Evolutionary conservation across 768 basidiomycete genomes (phyloP), one percentile per base, ranked within the genome.

Genomic region (Piloderma croceum): DNA sequence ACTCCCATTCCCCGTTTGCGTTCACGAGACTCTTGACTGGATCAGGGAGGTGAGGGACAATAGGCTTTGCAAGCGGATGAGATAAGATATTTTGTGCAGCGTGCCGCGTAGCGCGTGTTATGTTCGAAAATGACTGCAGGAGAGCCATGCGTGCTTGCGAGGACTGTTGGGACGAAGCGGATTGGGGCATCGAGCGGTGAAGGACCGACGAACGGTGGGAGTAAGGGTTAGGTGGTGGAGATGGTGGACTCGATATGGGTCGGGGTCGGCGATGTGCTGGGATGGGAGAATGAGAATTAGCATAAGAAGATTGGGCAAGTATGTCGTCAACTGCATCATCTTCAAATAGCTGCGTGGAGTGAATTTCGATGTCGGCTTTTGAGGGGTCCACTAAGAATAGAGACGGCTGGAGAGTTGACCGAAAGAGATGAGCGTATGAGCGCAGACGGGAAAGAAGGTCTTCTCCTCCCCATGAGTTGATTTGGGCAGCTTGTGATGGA

Each of bases 31-130:
- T 90, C 48, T 77, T 78, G 31, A 98, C 90, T 0, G 94, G 92
- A 48, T 96, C 90, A 0, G 96, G 96, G 10, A 99, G 77, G 57
- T 97, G 93, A 4, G 94, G 94, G 0, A 97, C 75, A 36, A 98
- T 92, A 9, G 96, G 92, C 56, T 93, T 91, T 2, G 94, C 93
- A 20, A 97, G 76, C 0, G 94, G 93, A 56, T 97, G 94, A 1
- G 91, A 92, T 7, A 98, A 71, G 12, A 98, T 90, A 51, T 92
- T 89, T 56, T 96, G 90, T 0, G 94, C 92, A 1, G 93, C 89
- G 60, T 92, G 87, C 6, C 90, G 80, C 1, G 94, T 93, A 12
- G 89, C 85, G 36, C 89, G 78, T 0, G 96, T 98, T 45, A 99
- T 86, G 43, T 89, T 90, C 3, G 90, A 91, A 56, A 99, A 93